These are phyloP conservation scores for Ramaria sp. DNA, from an alignment of 768 basidiomycete species.

Conservation along the genomic window DNA sequence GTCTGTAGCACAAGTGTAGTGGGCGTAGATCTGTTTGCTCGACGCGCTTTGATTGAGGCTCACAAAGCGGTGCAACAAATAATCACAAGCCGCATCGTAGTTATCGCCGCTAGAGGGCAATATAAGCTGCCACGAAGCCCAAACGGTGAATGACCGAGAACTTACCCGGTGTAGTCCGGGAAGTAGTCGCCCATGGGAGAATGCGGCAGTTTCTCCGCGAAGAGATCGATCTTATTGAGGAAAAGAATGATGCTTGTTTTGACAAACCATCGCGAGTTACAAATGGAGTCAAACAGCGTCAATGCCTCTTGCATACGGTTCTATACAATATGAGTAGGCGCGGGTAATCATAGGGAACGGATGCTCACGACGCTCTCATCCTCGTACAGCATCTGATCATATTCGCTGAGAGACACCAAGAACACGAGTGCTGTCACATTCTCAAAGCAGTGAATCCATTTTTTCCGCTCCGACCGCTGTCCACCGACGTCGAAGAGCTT, in stretches of 20 bases:
- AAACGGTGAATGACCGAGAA: neutral
- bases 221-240: conserved; percentile 66
- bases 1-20: conserved; percentile 91
- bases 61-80: conserved; percentile 76
- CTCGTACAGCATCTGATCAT: conserved; percentile 94
- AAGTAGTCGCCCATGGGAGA: conserved; percentile 31
- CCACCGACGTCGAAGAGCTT: conserved; percentile 89
- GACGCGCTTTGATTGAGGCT: conserved; percentile 44
- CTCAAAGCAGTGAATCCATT: conserved; percentile 75
- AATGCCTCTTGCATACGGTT: conserved; percentile 98
- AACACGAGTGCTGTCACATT: conserved; percentile 63
- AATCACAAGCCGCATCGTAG: conserved; percentile 86
- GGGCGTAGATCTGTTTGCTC: conserved; percentile 75
- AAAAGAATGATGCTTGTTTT: conserved; percentile 86
- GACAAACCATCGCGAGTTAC: conserved; percentile 80
- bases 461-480: conserved; percentile 81
- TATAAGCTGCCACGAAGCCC: neutral
- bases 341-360: neutral
- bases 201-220: conserved; percentile 64
- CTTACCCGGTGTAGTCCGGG: conserved; percentile 32
- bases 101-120: conserved; percentile 42
- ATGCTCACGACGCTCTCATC: conserved; percentile 44
- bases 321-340: conserved; percentile 23
- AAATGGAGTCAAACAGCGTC: conserved; percentile 74
- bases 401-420: conserved; percentile 70